Evolutionary conservation across 805 yeast species (phyloP).

Genomic region (Sugiyamaella lignohabitans): DNA sequence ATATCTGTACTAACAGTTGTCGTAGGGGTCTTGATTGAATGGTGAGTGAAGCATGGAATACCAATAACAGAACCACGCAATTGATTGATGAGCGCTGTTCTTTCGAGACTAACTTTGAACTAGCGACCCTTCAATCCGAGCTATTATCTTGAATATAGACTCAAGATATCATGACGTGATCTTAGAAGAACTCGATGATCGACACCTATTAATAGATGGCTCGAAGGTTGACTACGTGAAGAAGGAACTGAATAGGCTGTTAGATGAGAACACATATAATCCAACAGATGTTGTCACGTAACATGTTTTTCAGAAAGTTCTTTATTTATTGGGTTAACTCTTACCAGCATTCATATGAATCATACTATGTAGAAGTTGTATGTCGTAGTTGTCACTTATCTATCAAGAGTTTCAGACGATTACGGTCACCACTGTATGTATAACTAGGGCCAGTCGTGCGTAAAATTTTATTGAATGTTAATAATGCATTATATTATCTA

Average conservation of each 20-base stretch:
- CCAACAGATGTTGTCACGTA: too few relatives aligned
- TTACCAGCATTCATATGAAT: too few relatives aligned
- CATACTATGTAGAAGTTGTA: too few relatives aligned
- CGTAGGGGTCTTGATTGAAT: slow-evolving; percentile 32
- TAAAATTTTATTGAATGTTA: too few relatives aligned
- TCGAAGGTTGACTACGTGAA: slow-evolving; percentile 71
- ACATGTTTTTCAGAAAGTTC: too few relatives aligned
- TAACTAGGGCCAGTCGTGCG: too few relatives aligned
- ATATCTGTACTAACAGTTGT: background rate
- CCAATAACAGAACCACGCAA: background rate
- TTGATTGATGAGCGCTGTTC: too few relatives aligned
- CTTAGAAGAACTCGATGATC: slow-evolving; percentile 78
- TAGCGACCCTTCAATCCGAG: slow-evolving; percentile 88
- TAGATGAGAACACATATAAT: slow-evolving; percentile 79
- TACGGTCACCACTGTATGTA: too few relatives aligned
- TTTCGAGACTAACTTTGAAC: background rate
- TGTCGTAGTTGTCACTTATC: too few relatives aligned
- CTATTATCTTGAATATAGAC: slow-evolving; percentile 79
- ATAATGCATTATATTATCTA: background rate
- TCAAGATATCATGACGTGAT: slow-evolving; percentile 66
- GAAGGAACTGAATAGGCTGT: slow-evolving; percentile 62
- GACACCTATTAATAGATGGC: slow-evolving; percentile 77
- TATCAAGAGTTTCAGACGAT: too few relatives aligned
- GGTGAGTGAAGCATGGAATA: slow-evolving; percentile 16
- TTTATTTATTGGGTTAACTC: too few relatives aligned